Conservation (phyloP, 208 protist species). For the Trypanosoma melophagium region DNA sequence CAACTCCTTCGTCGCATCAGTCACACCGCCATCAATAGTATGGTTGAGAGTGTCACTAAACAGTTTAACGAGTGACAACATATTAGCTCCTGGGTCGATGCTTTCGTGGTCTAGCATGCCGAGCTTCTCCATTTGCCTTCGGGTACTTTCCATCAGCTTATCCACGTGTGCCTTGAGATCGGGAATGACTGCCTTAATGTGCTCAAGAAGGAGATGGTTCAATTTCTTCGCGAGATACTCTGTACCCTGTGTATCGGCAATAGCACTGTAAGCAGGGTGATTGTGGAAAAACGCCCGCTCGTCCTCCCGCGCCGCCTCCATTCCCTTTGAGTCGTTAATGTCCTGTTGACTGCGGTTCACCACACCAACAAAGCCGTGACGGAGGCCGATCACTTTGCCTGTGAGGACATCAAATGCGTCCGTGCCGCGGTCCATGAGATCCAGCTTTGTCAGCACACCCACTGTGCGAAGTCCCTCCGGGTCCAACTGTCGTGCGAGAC, state of each 20-base stretch:
- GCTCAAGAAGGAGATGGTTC: constrained; percentile 93
- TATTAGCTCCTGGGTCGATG: constrained; percentile 77
- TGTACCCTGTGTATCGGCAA: constrained; percentile 88
- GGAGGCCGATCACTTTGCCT: constrained; percentile 92
- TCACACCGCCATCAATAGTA: constrained; percentile 93
- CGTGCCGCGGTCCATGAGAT: constrained; percentile 98
- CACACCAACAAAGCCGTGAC: constrained; percentile 97
- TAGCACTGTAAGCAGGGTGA: constrained; percentile 91
- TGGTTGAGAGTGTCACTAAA: constrained; percentile 91
- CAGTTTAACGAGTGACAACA: constrained; percentile 84
- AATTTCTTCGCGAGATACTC: constrained; percentile 89
- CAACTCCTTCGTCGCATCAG: constrained; percentile 91
- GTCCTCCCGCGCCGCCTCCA: constrained; percentile 79
- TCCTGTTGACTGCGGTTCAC: constrained; percentile 98
- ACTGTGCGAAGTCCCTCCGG: constrained; percentile 97
- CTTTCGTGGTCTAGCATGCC: constrained; percentile 86
- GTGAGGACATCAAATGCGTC: constrained; percentile 96
- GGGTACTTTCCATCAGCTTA: constrained; percentile 79
- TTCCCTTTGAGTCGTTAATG: constrained; percentile 92
- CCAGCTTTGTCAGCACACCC: constrained; percentile 99
- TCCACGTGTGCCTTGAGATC: constrained; percentile 92
- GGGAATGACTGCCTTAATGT: constrained; percentile 95
- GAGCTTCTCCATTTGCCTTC: constrained; percentile 89
- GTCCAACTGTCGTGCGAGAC: constrained; percentile 97
- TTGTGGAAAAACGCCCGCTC: constrained; percentile 94